phyloP scores from a whole-genome alignment of 225 moss, liverwort and hornwort genomes.

The Sphagnum contortum region DNA sequence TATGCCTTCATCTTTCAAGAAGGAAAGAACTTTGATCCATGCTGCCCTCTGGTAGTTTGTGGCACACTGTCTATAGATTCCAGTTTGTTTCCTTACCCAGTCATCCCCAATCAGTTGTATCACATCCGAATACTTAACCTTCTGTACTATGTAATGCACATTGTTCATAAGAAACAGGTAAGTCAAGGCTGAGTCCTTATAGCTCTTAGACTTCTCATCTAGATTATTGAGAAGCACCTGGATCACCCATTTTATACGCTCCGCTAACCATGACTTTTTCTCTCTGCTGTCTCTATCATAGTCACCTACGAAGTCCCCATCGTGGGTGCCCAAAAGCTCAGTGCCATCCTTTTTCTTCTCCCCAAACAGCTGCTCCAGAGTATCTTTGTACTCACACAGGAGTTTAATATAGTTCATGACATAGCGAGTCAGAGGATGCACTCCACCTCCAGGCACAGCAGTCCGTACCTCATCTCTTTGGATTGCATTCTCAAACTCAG shows the following conservation, averaged over 20 bases:
- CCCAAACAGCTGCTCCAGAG: slow-evolving; percentile 85
- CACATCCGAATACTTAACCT: slow-evolving; percentile 80
- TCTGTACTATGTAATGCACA: slow-evolving; percentile 94
- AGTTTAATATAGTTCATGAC: slow-evolving; percentile 99
- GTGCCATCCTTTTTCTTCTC: slow-evolving; percentile 78
- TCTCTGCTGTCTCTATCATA: slow-evolving; percentile 39
- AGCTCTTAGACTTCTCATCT: slow-evolving; percentile 86
- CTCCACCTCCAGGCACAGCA: slow-evolving; percentile 75
- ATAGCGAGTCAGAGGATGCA: slow-evolving; percentile 88
- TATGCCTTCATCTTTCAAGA: slow-evolving; percentile 85
- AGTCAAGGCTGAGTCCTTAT: slow-evolving; percentile 77
- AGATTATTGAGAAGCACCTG: slow-evolving; percentile 77
- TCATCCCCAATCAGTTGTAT: slow-evolving; percentile 80
- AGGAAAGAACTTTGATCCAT: slow-evolving; percentile 75
- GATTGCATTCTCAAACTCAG: slow-evolving; percentile 90
- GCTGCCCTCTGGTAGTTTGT: slow-evolving; percentile 86
- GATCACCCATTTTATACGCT: slow-evolving; percentile 84
- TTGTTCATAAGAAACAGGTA: slow-evolving; percentile 95
- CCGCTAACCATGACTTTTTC: slow-evolving; percentile 67
- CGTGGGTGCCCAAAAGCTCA: slow-evolving; percentile 49
- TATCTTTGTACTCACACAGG: slow-evolving; percentile 84
- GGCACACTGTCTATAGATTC: slow-evolving; percentile 71
- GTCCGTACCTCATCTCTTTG: slow-evolving; percentile 66
- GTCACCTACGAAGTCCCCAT: slow-evolving; percentile 56
- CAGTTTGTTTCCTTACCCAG: slow-evolving; percentile 81